Base-by-base conservation (phyloP, 139 green algal genomes). In the Coelastrella sp. region DNA sequence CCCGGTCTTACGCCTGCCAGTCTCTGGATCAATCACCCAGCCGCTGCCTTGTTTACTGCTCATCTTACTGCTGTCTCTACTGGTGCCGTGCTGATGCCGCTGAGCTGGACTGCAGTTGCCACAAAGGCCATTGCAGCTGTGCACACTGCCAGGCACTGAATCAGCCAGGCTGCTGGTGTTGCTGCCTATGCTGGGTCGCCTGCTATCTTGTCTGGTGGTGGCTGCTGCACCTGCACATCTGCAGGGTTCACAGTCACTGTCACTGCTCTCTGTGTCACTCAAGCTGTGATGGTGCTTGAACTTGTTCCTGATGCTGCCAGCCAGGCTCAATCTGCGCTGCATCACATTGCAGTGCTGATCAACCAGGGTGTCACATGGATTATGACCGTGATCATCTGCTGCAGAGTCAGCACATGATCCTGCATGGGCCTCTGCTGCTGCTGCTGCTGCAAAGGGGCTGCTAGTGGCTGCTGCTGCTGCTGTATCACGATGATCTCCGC, bases 251-350 rank as follows among this genome's bases (percentile, higher is more conserved):
- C 62, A 19, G 2, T 41, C 66, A 50, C 30, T 32, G 66, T 74
- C 66, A n/a, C 40, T 60, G 53, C 40, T 66, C 9, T 82, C 75
- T 4, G 51, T 69, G 75, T 82, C 75, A 34, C 75, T 82, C 2
- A 82, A 53, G 75, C 35, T 69, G 53, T 69, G 75, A 19, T 53
- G 53, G 23, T 32, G 75, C 53, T 35, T 50, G 75, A 82, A 82
- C 19, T 19, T 40, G 4, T 32, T 50, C 19, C 30, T 48, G 19
- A 81, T 34, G 50, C 73, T 67, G 50, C 35, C 73, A 15, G 73
- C 50, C 4, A 81, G 23, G 73, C 73, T 81, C 25, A 76, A 34
- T 27, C 67, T 50, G 1, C 53, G 53, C 17, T 64, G 53, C 30
- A 9, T 64, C 21, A 79, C 11, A 41, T 23, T 35, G 69, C 17